A percentile compares a stretch with the other conserved stretches of the same genome.
Conservation (phyloP, 202 grass and related monocot genomes). For the Tripidium arundinaceum region DNA sequence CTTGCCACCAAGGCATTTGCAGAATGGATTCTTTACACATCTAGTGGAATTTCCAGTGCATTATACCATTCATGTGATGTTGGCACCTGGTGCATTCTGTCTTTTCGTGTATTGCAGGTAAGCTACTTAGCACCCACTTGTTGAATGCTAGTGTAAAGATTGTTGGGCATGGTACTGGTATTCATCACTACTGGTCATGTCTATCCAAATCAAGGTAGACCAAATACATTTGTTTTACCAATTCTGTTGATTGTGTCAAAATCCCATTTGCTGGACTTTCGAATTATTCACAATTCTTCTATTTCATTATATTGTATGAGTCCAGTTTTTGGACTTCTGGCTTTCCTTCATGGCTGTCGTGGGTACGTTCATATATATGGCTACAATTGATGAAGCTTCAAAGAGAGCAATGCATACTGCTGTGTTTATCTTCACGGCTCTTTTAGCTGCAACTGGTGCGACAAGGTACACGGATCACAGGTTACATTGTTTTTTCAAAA, state of each 20-base stretch:
- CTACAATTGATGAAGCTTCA: conserved; percentile 84
- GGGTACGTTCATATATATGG: conserved; percentile 95
- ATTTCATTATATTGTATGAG: conserved; percentile 1
- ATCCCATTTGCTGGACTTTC: neutral
- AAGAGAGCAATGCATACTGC: conserved; percentile 85
- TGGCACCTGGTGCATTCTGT: conserved; percentile 94
- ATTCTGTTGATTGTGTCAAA: neutral
- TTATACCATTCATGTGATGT: conserved; percentile 97
- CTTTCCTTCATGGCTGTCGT: conserved; percentile 99
- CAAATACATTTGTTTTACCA: neutral
- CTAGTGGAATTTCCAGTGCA: conserved; percentile 93
- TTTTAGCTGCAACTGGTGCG: conserved; percentile 86
- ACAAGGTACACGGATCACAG: conserved; percentile 58
- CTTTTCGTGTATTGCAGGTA: conserved; percentile 94
- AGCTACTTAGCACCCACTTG: neutral
- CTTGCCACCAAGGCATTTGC: conserved; percentile 68
- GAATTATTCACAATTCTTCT: conserved; percentile 6
- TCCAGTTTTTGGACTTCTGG: conserved; percentile 98
- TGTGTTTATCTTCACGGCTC: conserved; percentile 90
- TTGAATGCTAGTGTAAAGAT: conserved; percentile 6
- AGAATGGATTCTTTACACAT: conserved; percentile 95
- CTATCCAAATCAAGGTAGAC: too few relatives aligned
- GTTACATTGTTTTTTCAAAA: neutral
- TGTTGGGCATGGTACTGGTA: neutral
- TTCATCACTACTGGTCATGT: neutral